phyloP scores from a whole-genome alignment of 2,329 filamentous ascomycete genomes.

The Aspergillus sojae region DNA sequence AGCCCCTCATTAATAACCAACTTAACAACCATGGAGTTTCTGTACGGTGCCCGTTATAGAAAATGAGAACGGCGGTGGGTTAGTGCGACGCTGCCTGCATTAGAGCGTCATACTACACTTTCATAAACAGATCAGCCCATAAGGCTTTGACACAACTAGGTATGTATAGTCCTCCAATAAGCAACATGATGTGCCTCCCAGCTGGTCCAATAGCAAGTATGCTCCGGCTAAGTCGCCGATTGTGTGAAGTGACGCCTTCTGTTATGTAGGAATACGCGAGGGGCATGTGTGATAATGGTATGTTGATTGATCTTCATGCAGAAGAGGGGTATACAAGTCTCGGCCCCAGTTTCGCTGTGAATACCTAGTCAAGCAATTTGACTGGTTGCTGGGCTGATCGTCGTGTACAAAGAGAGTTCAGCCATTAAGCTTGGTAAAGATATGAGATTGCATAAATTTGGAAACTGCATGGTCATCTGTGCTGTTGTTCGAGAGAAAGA shows the following conservation, averaged over 20 bases:
- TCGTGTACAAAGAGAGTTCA: neutral
- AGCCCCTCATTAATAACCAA: neutral
- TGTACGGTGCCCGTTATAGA: neutral
- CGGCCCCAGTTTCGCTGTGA: neutral
- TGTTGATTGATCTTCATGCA: slow-evolving; percentile 12
- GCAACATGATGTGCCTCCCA: neutral
- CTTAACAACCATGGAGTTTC: neutral
- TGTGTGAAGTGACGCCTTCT: neutral
- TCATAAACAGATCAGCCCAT: slow-evolving; percentile 12
- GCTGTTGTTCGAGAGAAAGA: neutral
- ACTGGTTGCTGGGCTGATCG: neutral
- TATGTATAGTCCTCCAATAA: neutral
- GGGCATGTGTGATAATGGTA: slow-evolving; percentile 2
- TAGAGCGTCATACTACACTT: slow-evolving; percentile 8
- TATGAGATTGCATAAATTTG: neutral
- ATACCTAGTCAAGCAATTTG: neutral
- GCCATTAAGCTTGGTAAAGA: neutral
- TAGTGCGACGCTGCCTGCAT: slow-evolving; percentile 6
- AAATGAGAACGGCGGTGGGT: neutral
- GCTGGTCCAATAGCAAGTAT: slow-evolving; percentile 1
- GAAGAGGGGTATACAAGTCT: slow-evolving; percentile 7
- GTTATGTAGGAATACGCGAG: neutral
- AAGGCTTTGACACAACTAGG: neutral
- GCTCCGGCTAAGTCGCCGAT: neutral
- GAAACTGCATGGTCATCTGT: neutral